phyloP scores from a whole-genome alignment of 2,329 filamentous ascomycete genomes.

The Sclerotiophoma versabilis region DNA sequence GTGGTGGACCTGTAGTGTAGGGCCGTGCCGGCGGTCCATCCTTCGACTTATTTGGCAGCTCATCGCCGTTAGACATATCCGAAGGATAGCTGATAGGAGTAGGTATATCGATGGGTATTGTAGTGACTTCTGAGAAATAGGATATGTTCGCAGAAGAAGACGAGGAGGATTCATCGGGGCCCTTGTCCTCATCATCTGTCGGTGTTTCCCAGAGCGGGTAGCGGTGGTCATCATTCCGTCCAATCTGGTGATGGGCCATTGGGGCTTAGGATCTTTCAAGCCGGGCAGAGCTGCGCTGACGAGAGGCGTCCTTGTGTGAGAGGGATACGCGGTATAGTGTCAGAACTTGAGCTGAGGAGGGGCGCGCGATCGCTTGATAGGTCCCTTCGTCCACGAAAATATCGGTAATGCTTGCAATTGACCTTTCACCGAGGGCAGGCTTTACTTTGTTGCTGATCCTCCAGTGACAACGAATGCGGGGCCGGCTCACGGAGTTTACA shows the following conservation, averaged over 20 bases:
- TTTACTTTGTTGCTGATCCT: slow-evolving; percentile 28
- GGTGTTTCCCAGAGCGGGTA: neutral
- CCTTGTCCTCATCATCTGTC: slow-evolving; percentile 15
- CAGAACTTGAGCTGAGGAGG: slow-evolving; percentile 23
- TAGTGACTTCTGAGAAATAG: neutral
- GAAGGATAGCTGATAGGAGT: neutral
- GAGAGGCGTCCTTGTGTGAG: slow-evolving; percentile 19
- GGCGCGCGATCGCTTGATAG: slow-evolving; percentile 18
- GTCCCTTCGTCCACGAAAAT: slow-evolving; percentile 10
- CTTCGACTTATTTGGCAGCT: no score
- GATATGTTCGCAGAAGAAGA: slow-evolving; percentile 2
- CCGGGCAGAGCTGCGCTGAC: slow-evolving; percentile 25
- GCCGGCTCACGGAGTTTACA: slow-evolving; percentile 36
- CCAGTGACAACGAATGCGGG: slow-evolving; percentile 37
- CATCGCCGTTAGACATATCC: neutral
- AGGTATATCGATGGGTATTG: neutral
- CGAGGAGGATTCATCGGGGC: neutral
- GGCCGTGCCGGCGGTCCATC: no score
- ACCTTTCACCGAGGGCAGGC: slow-evolving; percentile 17
- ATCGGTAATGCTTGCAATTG: slow-evolving; percentile 6
- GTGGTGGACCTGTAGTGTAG: no score
- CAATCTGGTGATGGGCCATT: slow-evolving; percentile 26
- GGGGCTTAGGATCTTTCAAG: slow-evolving; percentile 17
- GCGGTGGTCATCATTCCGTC: slow-evolving; percentile 5
- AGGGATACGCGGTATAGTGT: slow-evolving; percentile 17